These are phyloP conservation scores for Arthrobotrys pseudoclavata DNA, from an alignment of 2,329 filamentous ascomycete species.

Conservation along the genomic window DNA sequence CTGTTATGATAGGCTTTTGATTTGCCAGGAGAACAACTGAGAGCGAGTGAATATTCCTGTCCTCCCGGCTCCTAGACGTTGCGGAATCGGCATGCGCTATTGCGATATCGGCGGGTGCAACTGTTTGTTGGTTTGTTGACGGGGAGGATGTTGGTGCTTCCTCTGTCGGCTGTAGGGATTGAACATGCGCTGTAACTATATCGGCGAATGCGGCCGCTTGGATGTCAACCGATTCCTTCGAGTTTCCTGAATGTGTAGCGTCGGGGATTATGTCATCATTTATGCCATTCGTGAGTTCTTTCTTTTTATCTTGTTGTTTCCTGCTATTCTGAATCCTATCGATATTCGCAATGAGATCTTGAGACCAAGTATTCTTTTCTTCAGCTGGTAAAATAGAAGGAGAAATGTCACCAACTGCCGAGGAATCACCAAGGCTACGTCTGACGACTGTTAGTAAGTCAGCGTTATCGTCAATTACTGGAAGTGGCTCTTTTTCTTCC, in stretches of 20 bases:
- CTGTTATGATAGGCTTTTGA: conserved; percentile 35
- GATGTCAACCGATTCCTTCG: conserved; percentile 11
- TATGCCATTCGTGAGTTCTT: neutral
- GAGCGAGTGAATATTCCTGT: neutral
- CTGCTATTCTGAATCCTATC: conserved; percentile 22
- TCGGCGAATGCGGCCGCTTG: conserved; percentile 33
- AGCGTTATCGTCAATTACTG: conserved; percentile 28
- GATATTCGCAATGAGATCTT: conserved; percentile 49
- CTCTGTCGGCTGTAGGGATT: neutral
- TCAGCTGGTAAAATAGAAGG: conserved; percentile 26
- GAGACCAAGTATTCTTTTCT: conserved; percentile 45
- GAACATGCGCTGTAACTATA: conserved; percentile 15
- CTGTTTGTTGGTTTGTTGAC: neutral
- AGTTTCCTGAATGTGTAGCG: neutral
- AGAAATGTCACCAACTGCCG: conserved; percentile 25
- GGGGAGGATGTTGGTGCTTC: neutral
- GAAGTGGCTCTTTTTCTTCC: conserved; percentile 4
- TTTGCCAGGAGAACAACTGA: neutral
- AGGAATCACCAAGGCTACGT: conserved; percentile 27
- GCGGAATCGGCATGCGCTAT: conserved; percentile 1
- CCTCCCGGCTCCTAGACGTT: no score
- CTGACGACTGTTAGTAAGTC: conserved; percentile 40
- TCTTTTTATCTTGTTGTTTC: neutral
- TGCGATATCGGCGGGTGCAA: conserved; percentile 14
- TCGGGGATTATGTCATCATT: neutral